Evolutionary conservation across 352 stramenopile species (phyloP).

Genomic region (Globisporangium apiculatum): DNA sequence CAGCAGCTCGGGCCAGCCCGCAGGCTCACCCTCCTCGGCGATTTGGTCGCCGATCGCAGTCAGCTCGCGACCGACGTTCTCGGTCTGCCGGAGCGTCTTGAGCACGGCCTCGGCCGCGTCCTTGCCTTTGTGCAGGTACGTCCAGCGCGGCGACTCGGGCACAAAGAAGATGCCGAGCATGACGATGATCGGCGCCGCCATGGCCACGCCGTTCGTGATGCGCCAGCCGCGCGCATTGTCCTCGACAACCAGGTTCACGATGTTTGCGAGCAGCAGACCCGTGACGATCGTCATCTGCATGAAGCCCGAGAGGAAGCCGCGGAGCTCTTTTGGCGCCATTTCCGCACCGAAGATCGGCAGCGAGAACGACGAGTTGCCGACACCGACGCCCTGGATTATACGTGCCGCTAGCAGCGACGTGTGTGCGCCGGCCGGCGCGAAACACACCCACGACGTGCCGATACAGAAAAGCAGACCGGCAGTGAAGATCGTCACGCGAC

Average conservation of each 20-base stretch:
- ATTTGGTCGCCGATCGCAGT: slow-evolving; percentile 44
- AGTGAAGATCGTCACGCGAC: slow-evolving; percentile 16
- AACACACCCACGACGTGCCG: slow-evolving; percentile 13
- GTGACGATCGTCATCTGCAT: slow-evolving; percentile 30
- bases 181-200: slow-evolving; percentile 15
- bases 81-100: slow-evolving; percentile 22
- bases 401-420: slow-evolving; percentile 9
- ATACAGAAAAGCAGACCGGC: slow-evolving; percentile 18
- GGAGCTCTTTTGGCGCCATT: slow-evolving; percentile 28
- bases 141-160: slow-evolving; percentile 20
- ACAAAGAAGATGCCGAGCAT: slow-evolving; percentile 12
- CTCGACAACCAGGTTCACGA: slow-evolving; percentile 10
- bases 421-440: slow-evolving; percentile 1
- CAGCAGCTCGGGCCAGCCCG: slow-evolving; percentile 30
- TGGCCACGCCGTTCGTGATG: slow-evolving; percentile 13
- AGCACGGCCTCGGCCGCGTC: slow-evolving; percentile 20
- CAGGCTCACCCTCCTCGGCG: slow-evolving; percentile 18
- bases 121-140: slow-evolving; percentile 33
- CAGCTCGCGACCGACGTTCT: slow-evolving; percentile 22
- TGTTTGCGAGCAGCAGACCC: slow-evolving; percentile 22
- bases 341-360: slow-evolving; percentile 23
- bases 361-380: slow-evolving; percentile 24
- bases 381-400: slow-evolving; percentile 15
- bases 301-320: slow-evolving; percentile 27
- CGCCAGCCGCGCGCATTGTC: slow-evolving; percentile 10